Evolutionary conservation across 345 rosid species (phyloP).

Genomic region (Carallia pectinifolia): DNA sequence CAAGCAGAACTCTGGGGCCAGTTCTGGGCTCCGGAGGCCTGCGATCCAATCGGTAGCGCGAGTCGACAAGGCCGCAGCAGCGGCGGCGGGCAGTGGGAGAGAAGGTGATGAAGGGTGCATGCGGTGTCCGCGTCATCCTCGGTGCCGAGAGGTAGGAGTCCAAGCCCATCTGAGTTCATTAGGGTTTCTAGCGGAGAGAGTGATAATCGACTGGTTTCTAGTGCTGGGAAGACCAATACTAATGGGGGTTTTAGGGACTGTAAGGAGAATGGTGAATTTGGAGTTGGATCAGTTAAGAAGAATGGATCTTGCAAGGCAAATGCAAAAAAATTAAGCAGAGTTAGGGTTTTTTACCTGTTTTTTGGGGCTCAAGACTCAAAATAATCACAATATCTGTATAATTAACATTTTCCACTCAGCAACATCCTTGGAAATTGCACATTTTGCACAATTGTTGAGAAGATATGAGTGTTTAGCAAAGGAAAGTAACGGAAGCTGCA

Average conservation of each 20-base stretch:
- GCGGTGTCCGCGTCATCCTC: conserved; percentile 51
- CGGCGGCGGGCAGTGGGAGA: conserved; percentile 17
- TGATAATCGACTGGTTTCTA: conserved; percentile 33
- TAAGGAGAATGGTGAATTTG: conserved; percentile 38
- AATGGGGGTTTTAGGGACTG: conserved; percentile 20
- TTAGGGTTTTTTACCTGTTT: conserved; percentile 18
- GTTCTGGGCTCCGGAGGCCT: conserved; percentile 56
- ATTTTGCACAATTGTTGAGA: no score
- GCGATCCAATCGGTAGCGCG: conserved; percentile 50
- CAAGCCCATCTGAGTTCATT: conserved; percentile 73
- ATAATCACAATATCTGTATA: no score
- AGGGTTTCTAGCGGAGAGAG: conserved; percentile 27
- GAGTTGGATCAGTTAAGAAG: conserved; percentile 31
- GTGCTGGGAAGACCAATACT: conserved; percentile 27
- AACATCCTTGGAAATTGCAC: no score
- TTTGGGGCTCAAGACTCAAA: neutral
- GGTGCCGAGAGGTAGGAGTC: conserved; percentile 74
- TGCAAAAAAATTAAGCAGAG: conserved; percentile 19
- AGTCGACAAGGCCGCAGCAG: conserved; percentile 40
- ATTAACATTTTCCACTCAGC: no score
- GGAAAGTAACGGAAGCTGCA: no score
- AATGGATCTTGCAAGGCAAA: conserved; percentile 13
- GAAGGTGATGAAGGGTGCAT: conserved; percentile 37
- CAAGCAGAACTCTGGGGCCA: conserved; percentile 52
- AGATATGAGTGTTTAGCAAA: no score